Conservation (phyloP, 805 yeast species). For the Schwanniomyces occidentalis region DNA sequence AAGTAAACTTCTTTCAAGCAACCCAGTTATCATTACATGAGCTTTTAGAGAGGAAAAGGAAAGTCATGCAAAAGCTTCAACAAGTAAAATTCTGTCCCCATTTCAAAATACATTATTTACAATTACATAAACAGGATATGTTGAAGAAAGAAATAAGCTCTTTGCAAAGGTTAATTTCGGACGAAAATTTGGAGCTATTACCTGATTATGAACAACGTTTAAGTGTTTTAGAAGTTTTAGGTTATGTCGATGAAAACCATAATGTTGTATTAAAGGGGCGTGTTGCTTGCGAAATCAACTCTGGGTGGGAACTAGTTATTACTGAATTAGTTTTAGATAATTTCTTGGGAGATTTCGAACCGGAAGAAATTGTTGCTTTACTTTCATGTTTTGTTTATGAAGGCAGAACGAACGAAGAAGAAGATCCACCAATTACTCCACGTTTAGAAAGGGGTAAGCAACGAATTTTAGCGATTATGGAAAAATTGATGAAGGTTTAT, state of each 20-base stretch:
- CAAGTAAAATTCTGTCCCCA: conserved; percentile 37
- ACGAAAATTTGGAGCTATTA: conserved; percentile 82
- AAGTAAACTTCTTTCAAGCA: conserved; percentile 38
- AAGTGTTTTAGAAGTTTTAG: conserved; percentile 72
- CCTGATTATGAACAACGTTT: conserved; percentile 94
- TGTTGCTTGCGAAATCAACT: conserved; percentile 87
- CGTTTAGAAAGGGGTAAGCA: conserved; percentile 69
- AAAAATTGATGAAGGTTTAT: conserved; percentile 59
- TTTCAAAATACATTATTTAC: conserved; percentile 46
- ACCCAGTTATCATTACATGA: conserved; percentile 38
- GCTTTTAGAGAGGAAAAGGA: conserved; percentile 35
- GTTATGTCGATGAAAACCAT: conserved; percentile 71
- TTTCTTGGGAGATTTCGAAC: conserved; percentile 87
- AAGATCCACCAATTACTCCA: conserved; percentile 69
- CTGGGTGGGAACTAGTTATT: conserved; percentile 87
- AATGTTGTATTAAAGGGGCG: conserved; percentile 88
- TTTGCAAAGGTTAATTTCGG: conserved; percentile 67
- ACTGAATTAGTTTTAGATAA: conserved; percentile 91
- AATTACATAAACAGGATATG: conserved; percentile 45
- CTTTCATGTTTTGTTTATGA: conserved; percentile 92
- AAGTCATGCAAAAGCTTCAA: conserved; percentile 29
- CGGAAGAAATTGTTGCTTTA: conserved; percentile 95
- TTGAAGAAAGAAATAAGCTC: conserved; percentile 53
- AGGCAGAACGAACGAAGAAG: conserved; percentile 68
- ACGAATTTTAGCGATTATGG: conserved; percentile 70